phyloP scores from a whole-genome alignment of 768 basidiomycete genomes.

The Boletales sp. region DNA sequence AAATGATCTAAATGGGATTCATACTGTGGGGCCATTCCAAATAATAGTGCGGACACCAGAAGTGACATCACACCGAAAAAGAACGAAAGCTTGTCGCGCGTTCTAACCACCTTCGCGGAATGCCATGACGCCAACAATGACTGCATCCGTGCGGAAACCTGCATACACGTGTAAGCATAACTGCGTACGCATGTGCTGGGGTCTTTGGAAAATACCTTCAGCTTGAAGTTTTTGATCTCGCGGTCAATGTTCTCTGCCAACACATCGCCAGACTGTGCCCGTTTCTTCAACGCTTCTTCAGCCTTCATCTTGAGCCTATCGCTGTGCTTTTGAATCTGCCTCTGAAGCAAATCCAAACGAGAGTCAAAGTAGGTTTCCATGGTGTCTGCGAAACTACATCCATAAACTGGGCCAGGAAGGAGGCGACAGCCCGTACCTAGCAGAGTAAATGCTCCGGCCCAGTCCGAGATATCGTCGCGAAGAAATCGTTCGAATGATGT shows the following conservation, averaged over 20 bases:
- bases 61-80: conserved; percentile 92
- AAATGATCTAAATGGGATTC: conserved; percentile 18
- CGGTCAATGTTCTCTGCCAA: conserved; percentile 78
- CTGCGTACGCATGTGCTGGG: not conserved
- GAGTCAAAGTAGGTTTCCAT: conserved; percentile 96
- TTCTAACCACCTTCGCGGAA: conserved; percentile 81
- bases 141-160: conserved; percentile 82
- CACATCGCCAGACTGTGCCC: conserved; percentile 49
- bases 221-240: conserved; percentile 81
- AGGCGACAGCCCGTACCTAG: conserved; percentile 51
- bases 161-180: conserved; percentile 9
- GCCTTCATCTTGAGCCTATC: conserved; percentile 80
- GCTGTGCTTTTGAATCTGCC: conserved; percentile 82
- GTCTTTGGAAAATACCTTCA: conserved; percentile 54
- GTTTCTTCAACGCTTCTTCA: conserved; percentile 75
- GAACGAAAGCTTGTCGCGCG: conserved; percentile 85
- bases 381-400: conserved; percentile 57
- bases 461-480: conserved; percentile 71
- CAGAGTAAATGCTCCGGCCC: conserved; percentile 80
- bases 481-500: conserved; percentile 69
- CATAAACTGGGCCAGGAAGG: not conserved
- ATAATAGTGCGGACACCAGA: conserved; percentile 77
- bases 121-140: conserved; percentile 84
- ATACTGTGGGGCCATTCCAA: conserved; percentile 84
- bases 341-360: conserved; percentile 76